These are phyloP conservation scores for Auricularia heimuer DNA, from an alignment of 768 basidiomycete genomes.

Conservation along the genomic window DNA sequence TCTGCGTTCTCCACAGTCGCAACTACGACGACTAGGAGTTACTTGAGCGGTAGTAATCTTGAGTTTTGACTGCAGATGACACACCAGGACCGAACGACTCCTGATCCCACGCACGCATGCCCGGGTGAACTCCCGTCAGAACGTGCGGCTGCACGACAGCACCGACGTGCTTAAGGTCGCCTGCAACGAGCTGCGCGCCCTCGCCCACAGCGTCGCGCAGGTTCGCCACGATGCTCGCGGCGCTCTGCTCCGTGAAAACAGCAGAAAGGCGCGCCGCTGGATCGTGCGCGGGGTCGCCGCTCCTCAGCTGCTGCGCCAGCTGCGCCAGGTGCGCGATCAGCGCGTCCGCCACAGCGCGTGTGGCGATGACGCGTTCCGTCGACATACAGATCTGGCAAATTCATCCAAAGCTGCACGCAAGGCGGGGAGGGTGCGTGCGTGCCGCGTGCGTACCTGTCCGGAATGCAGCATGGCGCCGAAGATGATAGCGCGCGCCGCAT, in stretches of 20 bases:
- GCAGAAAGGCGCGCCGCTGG: constrained; percentile 24
- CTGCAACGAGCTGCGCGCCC: constrained; percentile 38
- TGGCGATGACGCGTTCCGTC: constrained; percentile 46
- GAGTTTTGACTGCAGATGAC: not conserved
- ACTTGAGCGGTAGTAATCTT: not conserved
- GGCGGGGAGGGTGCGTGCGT: not conserved
- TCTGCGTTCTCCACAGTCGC: constrained; percentile 37
- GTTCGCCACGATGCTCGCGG: constrained; percentile 35
- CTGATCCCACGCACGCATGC: constrained; percentile 42
- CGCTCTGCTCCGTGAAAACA: constrained; percentile 36
- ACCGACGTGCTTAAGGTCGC: constrained; percentile 31
- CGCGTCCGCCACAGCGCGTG: constrained; percentile 27
- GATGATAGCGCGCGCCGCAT: constrained; percentile 42
- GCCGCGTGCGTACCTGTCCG: constrained; percentile 19
- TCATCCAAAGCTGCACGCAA: no score
- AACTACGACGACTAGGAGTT: constrained; percentile 31
- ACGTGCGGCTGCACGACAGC: constrained; percentile 45
- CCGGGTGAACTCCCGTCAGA: constrained; percentile 35
- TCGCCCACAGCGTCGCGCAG: constrained; percentile 33
- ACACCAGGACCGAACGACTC: constrained; percentile 57
- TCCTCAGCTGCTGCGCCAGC: constrained; percentile 26
- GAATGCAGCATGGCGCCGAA: constrained; percentile 36
- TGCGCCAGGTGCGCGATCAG: constrained; percentile 28
- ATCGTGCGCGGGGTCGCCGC: constrained; percentile 28
- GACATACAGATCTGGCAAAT: constrained; percentile 45